Evolutionary conservation across 129 eudicot genomes (phyloP), one percentile per base, ranked within the genome.

Genomic region (Logfia minima): DNA sequence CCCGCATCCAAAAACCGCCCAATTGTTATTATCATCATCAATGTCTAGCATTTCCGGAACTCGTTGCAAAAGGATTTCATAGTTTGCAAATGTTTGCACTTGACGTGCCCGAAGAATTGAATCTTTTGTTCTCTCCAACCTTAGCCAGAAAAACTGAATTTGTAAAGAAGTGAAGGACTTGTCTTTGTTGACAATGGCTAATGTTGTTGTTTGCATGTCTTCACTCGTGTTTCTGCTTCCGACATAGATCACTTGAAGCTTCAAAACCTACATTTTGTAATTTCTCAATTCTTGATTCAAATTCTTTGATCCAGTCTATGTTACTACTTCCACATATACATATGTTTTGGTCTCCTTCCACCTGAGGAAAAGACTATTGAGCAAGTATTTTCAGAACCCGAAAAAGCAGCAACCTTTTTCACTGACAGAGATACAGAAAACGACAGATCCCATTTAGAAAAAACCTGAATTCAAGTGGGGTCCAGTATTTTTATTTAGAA

Each of bases 241-340:
- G 10, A 90, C 87, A 55, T 90, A 86, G 29, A 93, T 79, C 72
- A 85, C 83, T 76, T 85, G 88, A 29, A 93, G 83, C 39, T 85
- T 85, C 72, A 84, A 65, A 65, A 6, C 91, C 94, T 41, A 73
- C 56, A 22, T 68, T 59, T 55, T 60, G 81, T 6, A 90, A 82
- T 68, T 77, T 77, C 81, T 82, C 80, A 58, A 92, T 82, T 66
- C 69, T 71, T 14, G 86, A 76, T 63, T 24, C 83, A 77, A 93
- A 90, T 24, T 82, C 88, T 71, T 81, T 84, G 58, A 85, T 84
- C 98, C 98, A 93, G 16, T 85, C 87, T 29, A 77, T 9, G 80
- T 88, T 82, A 68, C 80, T 79, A 55, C 96, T 81, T 68, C 90
- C 95, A 66, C 84, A 93, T 41, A 93, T 82, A 85, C 95, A 90